phyloP scores from a whole-genome alignment of 345 rosid genomes.

The Hibiscus tridactylites region DNA sequence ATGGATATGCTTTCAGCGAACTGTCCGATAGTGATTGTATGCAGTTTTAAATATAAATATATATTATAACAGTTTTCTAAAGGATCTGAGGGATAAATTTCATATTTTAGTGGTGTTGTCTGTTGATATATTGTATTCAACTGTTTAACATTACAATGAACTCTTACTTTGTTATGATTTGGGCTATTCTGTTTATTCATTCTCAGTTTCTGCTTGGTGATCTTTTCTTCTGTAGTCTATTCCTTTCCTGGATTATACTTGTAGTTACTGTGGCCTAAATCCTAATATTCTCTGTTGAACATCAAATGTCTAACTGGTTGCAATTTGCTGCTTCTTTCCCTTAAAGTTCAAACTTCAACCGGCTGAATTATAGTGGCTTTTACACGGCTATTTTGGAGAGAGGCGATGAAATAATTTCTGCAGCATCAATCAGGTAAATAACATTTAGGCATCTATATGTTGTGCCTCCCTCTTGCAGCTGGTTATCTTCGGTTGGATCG shows the following conservation, averaged over 20 bases:
- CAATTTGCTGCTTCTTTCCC: background rate
- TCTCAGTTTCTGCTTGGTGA: background rate
- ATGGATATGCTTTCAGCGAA: background rate
- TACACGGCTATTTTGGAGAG: background rate
- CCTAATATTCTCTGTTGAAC: background rate
- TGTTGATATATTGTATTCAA: background rate
- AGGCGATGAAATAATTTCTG: background rate
- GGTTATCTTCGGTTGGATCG: background rate
- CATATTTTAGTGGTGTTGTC: background rate
- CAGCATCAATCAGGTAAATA: slow-evolving; percentile 42
- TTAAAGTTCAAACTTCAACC: background rate
- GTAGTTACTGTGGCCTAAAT: background rate
- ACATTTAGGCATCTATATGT: background rate
- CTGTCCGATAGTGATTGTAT: background rate
- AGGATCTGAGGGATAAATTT: background rate
- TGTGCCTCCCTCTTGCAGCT: background rate
- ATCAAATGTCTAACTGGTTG: background rate
- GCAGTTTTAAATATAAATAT: background rate
- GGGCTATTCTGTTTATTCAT: background rate
- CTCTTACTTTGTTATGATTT: background rate
- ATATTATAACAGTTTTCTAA: background rate
- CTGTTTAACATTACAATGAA: background rate
- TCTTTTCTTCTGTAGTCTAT: background rate
- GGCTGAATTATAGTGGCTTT: background rate
- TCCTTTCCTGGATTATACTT: background rate